A percentile compares a stretch with the other conserved stretches of the same genome.
Conservation (phyloP, 148 eudicot genomes). For the Amaranthus hypochondriacus region DNA sequence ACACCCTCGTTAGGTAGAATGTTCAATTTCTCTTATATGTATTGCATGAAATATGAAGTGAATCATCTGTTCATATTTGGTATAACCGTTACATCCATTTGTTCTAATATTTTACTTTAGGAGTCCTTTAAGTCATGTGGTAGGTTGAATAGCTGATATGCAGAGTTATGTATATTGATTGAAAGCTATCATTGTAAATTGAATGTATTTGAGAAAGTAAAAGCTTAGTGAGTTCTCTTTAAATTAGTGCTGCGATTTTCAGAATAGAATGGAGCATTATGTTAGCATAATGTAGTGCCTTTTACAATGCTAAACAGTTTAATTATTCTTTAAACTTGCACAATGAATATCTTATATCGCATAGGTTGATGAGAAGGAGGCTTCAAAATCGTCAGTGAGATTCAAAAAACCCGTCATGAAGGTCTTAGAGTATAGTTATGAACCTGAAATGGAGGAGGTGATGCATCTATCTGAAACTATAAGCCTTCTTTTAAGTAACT, state of each 20-base stretch:
- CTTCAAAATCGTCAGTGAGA: constrained; percentile 51
- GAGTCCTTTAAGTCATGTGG: background rate
- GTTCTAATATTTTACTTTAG: background rate
- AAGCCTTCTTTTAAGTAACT: background rate
- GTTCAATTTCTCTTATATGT: background rate
- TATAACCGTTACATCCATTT: background rate
- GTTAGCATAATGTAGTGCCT: background rate
- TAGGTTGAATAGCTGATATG: background rate
- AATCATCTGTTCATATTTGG: background rate
- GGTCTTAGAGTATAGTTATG: constrained; percentile 94
- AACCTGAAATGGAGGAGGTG: constrained; percentile 99
- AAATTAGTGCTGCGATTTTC: background rate
- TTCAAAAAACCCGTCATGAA: constrained; percentile 58
- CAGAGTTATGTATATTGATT: background rate
- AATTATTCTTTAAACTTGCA: background rate
- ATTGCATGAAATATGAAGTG: background rate
- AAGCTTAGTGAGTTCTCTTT: background rate
- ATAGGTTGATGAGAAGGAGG: constrained; percentile 75
- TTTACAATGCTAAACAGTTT: background rate
- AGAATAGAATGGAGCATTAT: background rate
- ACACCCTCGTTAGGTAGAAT: background rate
- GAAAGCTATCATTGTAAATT: background rate
- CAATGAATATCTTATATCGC: background rate
- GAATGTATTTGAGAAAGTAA: background rate
- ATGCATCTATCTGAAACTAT: constrained; percentile 1